Evolutionary conservation across 805 yeast species (phyloP).

Genomic region (Kodamaea laetipori): DNA sequence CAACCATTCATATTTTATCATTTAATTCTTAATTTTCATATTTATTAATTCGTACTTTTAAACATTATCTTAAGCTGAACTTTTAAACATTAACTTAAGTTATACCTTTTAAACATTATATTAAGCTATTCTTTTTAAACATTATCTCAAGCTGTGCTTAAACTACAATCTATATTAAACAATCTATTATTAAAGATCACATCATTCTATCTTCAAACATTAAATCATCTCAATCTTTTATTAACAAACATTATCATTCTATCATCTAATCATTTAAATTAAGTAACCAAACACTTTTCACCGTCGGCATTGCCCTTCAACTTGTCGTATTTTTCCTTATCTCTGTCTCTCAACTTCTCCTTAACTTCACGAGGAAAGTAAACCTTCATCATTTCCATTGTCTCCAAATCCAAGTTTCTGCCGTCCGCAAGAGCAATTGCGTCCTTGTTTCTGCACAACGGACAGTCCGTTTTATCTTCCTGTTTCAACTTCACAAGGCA

Average conservation of each 20-base stretch:
- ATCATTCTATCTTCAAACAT: no score
- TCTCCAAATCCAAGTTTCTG: constrained; percentile 55
- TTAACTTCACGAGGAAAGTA: constrained; percentile 71
- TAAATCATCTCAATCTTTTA: background rate
- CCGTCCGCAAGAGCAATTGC: constrained; percentile 63
- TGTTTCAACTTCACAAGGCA: constrained; percentile 71
- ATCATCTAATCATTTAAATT: constrained; percentile 11
- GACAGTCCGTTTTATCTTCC: constrained; percentile 60
- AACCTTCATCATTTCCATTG: constrained; percentile 53
- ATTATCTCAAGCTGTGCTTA: no score
- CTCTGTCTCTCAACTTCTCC: constrained; percentile 57
- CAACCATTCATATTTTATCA: no score
- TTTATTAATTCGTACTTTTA: no score
- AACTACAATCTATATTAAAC: no score
- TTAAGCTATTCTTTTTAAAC: no score
- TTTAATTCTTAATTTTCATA: no score
- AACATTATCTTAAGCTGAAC: no score
- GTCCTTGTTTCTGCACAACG: constrained; percentile 57
- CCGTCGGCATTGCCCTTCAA: constrained; percentile 20
- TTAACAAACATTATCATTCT: constrained; percentile 2
- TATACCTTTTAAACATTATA: no score
- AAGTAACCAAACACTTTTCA: constrained; percentile 22
- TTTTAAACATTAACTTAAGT: no score
- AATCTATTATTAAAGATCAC: no score
- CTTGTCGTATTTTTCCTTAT: constrained; percentile 39